A percentile compares a stretch with the other conserved stretches of the same genome.
Conservation (phyloP, 208 protist species). For the Crithidia sp. region DNA sequence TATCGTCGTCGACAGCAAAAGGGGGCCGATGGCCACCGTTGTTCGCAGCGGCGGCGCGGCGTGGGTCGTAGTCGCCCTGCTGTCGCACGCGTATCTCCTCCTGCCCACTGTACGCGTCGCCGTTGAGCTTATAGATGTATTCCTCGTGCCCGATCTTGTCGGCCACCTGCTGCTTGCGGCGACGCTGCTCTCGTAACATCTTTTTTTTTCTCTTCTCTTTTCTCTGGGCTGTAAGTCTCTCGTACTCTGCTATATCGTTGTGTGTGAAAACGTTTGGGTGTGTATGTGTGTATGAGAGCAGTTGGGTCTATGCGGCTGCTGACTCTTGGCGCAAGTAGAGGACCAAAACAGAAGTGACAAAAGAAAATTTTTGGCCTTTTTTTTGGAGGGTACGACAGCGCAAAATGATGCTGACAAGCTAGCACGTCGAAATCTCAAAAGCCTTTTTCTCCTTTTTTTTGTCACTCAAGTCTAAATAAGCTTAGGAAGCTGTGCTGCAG, state of each 20-base stretch:
- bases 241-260: too few species aligned
- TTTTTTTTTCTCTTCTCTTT: background rate
- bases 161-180: slow-evolving; percentile 64
- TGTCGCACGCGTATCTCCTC: slow-evolving; percentile 24
- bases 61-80: slow-evolving; percentile 38
- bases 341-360: background rate
- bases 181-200: slow-evolving; percentile 61
- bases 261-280: background rate
- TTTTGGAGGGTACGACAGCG: too few species aligned
- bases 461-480: too few species aligned
- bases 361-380: background rate
- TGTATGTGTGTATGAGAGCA: background rate
- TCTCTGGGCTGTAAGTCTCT: background rate
- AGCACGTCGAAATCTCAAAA: too few species aligned
- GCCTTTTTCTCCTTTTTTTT: too few species aligned
- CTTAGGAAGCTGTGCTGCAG: too few species aligned
- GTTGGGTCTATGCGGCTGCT: too few species aligned
- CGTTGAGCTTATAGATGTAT: slow-evolving; percentile 69
- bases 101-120: slow-evolving; percentile 35
- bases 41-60: slow-evolving; percentile 11
- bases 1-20: slow-evolving; percentile 33
- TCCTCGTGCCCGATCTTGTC: slow-evolving; percentile 89
- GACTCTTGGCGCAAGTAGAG: too few species aligned
- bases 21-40: slow-evolving; percentile 16
- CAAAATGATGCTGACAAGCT: too few species aligned